Conservation (phyloP, 2,329 filamentous ascomycete species). For the Fusarium verrucosum region DNA sequence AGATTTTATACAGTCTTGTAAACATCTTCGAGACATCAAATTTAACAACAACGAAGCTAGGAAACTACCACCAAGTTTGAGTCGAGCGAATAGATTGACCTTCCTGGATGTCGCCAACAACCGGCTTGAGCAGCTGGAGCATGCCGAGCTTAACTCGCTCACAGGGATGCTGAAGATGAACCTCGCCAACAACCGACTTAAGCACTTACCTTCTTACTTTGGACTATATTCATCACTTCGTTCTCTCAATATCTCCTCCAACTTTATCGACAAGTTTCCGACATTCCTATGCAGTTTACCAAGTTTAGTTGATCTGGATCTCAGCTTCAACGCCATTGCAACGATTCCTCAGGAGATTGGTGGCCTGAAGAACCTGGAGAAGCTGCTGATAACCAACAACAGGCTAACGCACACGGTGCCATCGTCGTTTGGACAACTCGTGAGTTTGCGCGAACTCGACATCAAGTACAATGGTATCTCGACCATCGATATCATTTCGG, state of each 20-base stretch:
- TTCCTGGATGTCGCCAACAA: conserved; percentile 97
- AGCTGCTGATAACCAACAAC: conserved; percentile 96
- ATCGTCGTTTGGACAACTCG: conserved; percentile 74
- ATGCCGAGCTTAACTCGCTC: conserved; percentile 81
- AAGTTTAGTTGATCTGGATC: conserved; percentile 88
- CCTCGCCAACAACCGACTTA: conserved; percentile 91
- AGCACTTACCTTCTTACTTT: conserved; percentile 82
- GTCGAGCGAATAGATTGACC: conserved; percentile 81
- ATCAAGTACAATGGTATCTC: conserved; percentile 92
- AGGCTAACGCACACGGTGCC: conserved; percentile 80
- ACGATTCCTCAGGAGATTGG: conserved; percentile 81
- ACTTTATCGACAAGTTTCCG: conserved; percentile 86
- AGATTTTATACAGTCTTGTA: conserved; percentile 95
- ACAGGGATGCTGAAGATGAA: conserved; percentile 86
- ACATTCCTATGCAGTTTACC: conserved; percentile 83
- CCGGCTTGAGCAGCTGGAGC: conserved; percentile 83
- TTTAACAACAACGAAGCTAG: conserved; percentile 94
- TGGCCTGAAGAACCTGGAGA: conserved; percentile 80
- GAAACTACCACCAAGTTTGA: conserved; percentile 83
- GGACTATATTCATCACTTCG: conserved; percentile 80
- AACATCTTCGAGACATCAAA: conserved; percentile 92
- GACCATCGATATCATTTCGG: conserved; percentile 86
- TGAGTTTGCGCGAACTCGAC: conserved; percentile 87
- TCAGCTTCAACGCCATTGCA: conserved; percentile 94
- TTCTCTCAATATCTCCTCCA: conserved; percentile 91